Percentiles rank a stretch among this genome's conserved stretches.
Conservation (phyloP, 345 rosid species). For the Brassica juncea region DNA sequence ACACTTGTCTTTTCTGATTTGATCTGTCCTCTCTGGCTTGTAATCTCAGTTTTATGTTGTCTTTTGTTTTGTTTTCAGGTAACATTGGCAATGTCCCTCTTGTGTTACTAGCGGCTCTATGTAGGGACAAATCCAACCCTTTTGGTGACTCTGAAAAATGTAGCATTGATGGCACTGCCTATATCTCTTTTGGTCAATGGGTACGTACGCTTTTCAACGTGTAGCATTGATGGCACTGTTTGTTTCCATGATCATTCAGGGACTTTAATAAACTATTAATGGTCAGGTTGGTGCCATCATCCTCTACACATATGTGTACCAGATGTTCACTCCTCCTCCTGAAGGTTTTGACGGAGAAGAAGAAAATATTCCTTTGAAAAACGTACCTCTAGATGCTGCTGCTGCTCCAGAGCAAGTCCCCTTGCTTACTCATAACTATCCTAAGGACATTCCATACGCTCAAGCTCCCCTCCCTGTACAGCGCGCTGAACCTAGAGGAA, state of each 20-base stretch:
- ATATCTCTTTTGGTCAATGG: constrained; percentile 99
- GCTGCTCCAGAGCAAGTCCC: constrained; percentile 65
- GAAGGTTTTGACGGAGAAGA: constrained; percentile 80
- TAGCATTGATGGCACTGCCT: constrained; percentile 89
- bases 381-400: constrained; percentile 47
- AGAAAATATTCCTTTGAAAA: constrained; percentile 56
- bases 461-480: constrained; percentile 54
- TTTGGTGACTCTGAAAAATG: constrained; percentile 85
- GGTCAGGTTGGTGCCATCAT: constrained; percentile 95
- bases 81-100: constrained; percentile 99
- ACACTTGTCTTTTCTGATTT: neutral
- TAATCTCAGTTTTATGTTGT: constrained; percentile 4
- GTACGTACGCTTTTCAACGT: constrained; percentile 49
- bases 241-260: too few species aligned
- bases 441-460: constrained; percentile 50
- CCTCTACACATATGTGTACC: constrained; percentile 90
- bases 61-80: constrained; percentile 55
- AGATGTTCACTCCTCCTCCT: constrained; percentile 92
- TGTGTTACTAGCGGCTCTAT: constrained; percentile 87
- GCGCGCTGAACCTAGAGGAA: constrained; percentile 40
- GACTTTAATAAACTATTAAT: neutral
- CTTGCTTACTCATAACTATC: constrained; percentile 51
- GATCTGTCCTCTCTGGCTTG: neutral
- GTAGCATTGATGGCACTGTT: too few species aligned
- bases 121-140: constrained; percentile 81